Evolutionary conservation across 2,329 filamentous ascomycete species (phyloP), one percentile per base, ranked within the genome.

Genomic region (Blastomyces emzantsi): DNA sequence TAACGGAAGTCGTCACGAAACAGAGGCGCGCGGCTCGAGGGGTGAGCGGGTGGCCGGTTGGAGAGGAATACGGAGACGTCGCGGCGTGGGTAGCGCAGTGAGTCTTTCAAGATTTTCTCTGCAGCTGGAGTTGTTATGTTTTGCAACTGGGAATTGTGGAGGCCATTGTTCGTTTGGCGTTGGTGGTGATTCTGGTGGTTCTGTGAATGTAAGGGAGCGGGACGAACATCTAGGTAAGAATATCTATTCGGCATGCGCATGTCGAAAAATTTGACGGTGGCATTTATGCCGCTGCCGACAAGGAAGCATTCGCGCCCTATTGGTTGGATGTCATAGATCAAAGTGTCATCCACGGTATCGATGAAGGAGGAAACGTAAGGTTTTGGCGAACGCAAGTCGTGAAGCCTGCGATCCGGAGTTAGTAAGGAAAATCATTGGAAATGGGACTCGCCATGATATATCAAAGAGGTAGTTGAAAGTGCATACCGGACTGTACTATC

Each of bases 191-290:
- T 62, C 2, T 62, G 47, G 58, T 39, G 22, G n/a, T 62, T 33
- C 13, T 52, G 63, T 17, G 28, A 15, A 39, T 62, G 55, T 61
- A 56, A 22, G 17, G 41, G 62, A 15, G 51, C 33, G 25, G 67
- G 70, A 9, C 19, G 30, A 33, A 73, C 67, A 28, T 74, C 68
- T 11, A 70, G 69, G 47, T 75, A 74, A 62, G 64, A 72, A 67
- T 76, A 77, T 17, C 66, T 69, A 28, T 70, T 74, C n/a, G 69
- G 68, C 64, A 68, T 64, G 30, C 85, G 83, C 54, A 88, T 70
- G 67, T 88, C 85, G 67, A 86, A 88, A 4, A 87, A 75, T 67
- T 87, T 87, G 55, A 88, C 73, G 60, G 86, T 76, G 55, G 79
- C 81, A 70, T 87, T 82, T 59, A 81, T 78, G 2, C 81, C 80